Base-by-base conservation (phyloP, 495 filamentous ascomycete species). In the Penicillium ochrochloron region DNA sequence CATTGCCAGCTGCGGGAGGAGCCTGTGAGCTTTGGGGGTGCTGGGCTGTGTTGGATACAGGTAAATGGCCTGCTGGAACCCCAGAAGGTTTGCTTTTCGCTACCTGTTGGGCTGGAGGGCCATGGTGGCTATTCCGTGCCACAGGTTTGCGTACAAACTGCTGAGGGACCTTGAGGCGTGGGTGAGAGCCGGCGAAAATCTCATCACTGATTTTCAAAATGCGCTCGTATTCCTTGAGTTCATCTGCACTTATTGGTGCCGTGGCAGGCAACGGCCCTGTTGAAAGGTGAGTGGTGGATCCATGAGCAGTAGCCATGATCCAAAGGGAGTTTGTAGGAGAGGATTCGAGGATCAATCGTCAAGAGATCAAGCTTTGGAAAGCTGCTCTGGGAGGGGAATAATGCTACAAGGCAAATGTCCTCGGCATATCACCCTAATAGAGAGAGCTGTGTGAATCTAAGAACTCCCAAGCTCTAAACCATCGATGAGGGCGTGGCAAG, bases 131-230 rank as follows among this genome's bases (percentile, higher is more conserved):
- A 71, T 68, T 73, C 64, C 73, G 75, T 59, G 64, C 63, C 62
- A 59, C 74, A 53, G 66, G 66, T 67, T 89, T 88, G 66, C 82
- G 85, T 67, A 85, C 75, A 63, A 85, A 81, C 64, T 84, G 80
- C 57, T 85, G 76, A 25, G 88, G 87, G 54, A 89, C 83, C 64
- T 89, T 92, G 75, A 94, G 84, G 65, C 86, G 85, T 56, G 90
- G 86, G 75, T 95, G 91, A 67, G 83, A 86, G 57, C 90, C 90
- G 64, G 88, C 82, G 74, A 90, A 83, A 60, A 97, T 85, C 53
- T 90, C 84, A 82, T 94, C 89, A 68, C 86, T 89, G 68, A 96
- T 87, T 61, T 77, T 83, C 59, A 93, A 73, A 68, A 97, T 88
- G 72, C 90, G 92, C 70, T 89, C 85, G 76, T 88, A 92, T 71